Evolutionary conservation across 2,329 filamentous ascomycete species (phyloP).

Genomic region (Cladorrhinum sp.): DNA sequence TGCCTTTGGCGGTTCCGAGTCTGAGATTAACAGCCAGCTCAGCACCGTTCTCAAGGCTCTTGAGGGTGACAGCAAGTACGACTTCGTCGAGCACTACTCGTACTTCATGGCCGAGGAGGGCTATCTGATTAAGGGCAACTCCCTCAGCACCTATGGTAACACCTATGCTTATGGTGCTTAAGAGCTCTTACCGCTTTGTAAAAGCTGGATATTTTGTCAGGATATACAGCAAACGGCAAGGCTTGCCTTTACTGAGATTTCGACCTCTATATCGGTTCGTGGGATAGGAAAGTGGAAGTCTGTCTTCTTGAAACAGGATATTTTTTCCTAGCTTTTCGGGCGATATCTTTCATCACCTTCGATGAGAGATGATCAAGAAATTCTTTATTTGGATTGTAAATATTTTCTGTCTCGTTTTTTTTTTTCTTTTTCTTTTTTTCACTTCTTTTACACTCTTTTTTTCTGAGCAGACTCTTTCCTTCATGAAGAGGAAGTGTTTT

Average conservation of each 20-base stretch:
- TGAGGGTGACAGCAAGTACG: conserved; percentile 43
- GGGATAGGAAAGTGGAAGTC: background rate
- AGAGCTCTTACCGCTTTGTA: background rate
- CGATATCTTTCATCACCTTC: background rate
- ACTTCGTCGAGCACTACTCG: conserved; percentile 54
- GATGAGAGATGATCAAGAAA: background rate
- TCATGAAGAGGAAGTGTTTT: background rate
- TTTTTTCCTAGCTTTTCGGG: conserved; percentile 1
- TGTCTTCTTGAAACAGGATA: background rate
- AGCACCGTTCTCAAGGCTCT: conserved; percentile 45
- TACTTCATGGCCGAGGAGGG: conserved; percentile 53
- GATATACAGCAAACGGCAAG: background rate
- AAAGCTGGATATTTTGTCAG: background rate
- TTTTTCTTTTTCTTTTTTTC: conserved; percentile 4
- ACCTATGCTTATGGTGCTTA: conserved; percentile 45
- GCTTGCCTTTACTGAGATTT: background rate
- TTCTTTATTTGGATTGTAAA: conserved; percentile 15
- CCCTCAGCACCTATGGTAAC: conserved; percentile 47
- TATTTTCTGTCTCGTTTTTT: conserved; percentile 9
- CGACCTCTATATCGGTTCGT: background rate
- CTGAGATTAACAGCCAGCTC: conserved; percentile 49
- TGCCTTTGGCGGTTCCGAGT: conserved; percentile 46
- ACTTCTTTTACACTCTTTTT: background rate
- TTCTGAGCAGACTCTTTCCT: background rate
- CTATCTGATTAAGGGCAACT: conserved; percentile 40